phyloP scores from a whole-genome alignment of 164 flowering plant genomes.

The Annona squamosa region DNA sequence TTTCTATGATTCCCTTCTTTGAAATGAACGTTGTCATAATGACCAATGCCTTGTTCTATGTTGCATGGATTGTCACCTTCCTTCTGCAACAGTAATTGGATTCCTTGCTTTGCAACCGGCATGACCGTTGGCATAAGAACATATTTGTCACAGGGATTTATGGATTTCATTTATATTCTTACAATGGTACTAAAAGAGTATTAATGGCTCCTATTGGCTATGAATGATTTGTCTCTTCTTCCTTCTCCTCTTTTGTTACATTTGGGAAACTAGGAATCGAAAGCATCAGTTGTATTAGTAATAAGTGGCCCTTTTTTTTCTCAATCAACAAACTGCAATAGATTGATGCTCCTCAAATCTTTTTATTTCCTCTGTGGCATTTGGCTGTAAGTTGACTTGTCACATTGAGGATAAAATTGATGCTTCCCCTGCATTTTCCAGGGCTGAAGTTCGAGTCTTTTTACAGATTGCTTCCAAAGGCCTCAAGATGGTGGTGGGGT shows the following conservation, averaged over 20 bases:
- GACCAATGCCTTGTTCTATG: neutral
- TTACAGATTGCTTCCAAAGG: constrained; percentile 42
- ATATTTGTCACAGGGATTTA: neutral
- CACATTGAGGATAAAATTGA: constrained; percentile 39
- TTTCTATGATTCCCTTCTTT: neutral
- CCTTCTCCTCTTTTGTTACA: neutral
- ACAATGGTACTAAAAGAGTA: constrained; percentile 6
- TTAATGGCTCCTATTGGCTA: neutral
- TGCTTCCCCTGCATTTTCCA: constrained; percentile 67
- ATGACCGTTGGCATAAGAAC: neutral
- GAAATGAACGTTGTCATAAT: neutral
- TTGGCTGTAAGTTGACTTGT: constrained; percentile 26
- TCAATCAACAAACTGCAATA: constrained; percentile 5
- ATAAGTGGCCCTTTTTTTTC: constrained; percentile 11
- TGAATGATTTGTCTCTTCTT: neutral
- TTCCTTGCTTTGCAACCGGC: neutral
- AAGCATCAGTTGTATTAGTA: constrained; percentile 1
- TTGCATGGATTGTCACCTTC: neutral
- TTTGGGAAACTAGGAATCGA: neutral
- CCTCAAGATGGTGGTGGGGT: constrained; percentile 42
- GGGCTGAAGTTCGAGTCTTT: constrained; percentile 50
- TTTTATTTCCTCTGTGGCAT: constrained; percentile 15
- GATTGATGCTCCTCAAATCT: constrained; percentile 7
- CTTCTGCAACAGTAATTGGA: neutral
- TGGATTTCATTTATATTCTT: neutral